Conservation (phyloP, 164 flowering plant species). For the Macadamia tetraphylla region DNA sequence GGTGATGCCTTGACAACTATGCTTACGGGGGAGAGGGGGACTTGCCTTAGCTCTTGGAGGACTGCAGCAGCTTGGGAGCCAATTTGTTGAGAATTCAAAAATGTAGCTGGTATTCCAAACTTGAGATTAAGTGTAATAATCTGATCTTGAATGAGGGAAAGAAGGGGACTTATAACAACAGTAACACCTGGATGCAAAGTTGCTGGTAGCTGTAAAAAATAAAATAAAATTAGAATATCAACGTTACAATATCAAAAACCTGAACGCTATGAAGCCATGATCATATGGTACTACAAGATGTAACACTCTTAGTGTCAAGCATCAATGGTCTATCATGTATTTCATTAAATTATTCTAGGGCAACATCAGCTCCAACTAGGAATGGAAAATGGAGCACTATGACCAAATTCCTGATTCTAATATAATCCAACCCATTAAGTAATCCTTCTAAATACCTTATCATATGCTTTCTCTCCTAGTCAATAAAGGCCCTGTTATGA, state of each 20-base stretch:
- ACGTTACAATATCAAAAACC: not conserved
- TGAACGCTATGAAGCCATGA: not conserved
- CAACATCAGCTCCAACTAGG: not conserved
- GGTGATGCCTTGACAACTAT: too few relatives aligned
- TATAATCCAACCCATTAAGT: too few relatives aligned
- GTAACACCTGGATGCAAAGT: conserved; percentile 82
- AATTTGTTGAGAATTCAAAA: conserved; percentile 90
- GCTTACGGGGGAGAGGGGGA: too few relatives aligned
- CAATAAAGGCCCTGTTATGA: too few relatives aligned
- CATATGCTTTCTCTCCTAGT: too few relatives aligned
- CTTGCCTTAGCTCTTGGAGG: conserved; percentile 78
- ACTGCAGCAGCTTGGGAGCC: conserved; percentile 70
- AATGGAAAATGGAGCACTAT: too few relatives aligned
- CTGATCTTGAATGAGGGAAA: conserved; percentile 97
- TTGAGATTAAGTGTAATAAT: conserved; percentile 73
- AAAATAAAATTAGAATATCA: not conserved
- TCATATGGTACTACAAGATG: not conserved
- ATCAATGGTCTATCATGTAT: not conserved
- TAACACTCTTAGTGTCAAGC: not conserved
- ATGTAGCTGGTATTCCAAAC: conserved; percentile 87
- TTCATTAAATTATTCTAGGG: not conserved
- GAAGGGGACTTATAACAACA: conserved; percentile 77
- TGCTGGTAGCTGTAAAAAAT: conserved; percentile 76
- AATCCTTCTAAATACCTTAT: too few relatives aligned
- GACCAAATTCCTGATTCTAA: too few relatives aligned